A percentile compares a stretch with the other conserved stretches of the same genome.
phyloP scores from a whole-genome alignment of 148 eudicot genomes.

The Silene conica region DNA sequence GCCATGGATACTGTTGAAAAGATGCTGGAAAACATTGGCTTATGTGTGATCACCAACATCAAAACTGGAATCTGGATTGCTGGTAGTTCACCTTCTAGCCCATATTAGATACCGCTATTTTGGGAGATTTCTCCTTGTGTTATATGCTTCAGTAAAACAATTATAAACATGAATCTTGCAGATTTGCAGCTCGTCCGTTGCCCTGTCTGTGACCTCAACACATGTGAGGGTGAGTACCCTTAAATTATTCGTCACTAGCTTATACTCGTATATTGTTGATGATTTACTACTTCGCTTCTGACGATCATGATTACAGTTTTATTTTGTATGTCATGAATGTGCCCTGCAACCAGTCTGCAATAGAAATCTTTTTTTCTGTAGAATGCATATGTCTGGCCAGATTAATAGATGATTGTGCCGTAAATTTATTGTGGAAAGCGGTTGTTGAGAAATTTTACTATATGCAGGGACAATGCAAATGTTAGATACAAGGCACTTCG shows the following conservation, averaged over 20 bases:
- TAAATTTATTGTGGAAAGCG: background rate
- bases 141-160: background rate
- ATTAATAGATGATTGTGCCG: background rate
- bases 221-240: slow-evolving; percentile 82
- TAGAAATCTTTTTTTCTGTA: background rate
- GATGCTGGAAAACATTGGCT: slow-evolving; percentile 47
- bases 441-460: background rate
- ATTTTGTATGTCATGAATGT: background rate
- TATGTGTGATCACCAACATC: slow-evolving; percentile 57
- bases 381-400: background rate
- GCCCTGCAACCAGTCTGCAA: background rate
- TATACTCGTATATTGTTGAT: no score
- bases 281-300: background rate
- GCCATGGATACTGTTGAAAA: slow-evolving; percentile 34
- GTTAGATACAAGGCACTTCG: slow-evolving; percentile 83
- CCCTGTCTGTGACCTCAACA: slow-evolving; percentile 90
- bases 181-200: slow-evolving; percentile 97
- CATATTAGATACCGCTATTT: background rate
- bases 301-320: background rate
- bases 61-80: slow-evolving; percentile 96
- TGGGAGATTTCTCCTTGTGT: background rate
- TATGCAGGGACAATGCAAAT: slow-evolving; percentile 89
- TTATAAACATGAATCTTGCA: slow-evolving; percentile 28
- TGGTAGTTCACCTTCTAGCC: slow-evolving; percentile 35
- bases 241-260: background rate